phyloP scores from a whole-genome alignment of 768 basidiomycete genomes.

The Serendipita sp. region DNA sequence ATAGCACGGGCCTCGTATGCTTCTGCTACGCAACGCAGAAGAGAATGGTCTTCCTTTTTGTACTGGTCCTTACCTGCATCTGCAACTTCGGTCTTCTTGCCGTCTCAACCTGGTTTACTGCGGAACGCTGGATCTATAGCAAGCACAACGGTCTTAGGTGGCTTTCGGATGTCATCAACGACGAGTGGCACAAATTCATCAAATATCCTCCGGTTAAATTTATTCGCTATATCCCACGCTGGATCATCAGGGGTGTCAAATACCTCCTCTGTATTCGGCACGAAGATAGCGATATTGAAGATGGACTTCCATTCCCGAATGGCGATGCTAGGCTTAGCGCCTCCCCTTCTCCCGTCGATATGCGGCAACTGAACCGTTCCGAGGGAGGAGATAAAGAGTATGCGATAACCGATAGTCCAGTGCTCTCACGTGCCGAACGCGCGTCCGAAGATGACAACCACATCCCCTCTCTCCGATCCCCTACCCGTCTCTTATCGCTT shows the following conservation, averaged over 20 bases:
- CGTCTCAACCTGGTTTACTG: constrained; percentile 60
- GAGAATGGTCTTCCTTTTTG: constrained; percentile 46
- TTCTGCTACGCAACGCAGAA: constrained; percentile 25
- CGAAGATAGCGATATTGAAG: neutral
- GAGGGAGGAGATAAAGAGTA: neutral
- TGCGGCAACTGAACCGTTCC: neutral
- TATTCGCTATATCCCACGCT: neutral
- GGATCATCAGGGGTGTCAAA: neutral
- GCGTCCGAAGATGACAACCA: neutral
- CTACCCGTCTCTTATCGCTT: neutral
- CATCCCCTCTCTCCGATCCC: neutral
- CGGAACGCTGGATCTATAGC: constrained; percentile 48
- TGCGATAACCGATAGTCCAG: neutral
- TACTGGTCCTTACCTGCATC: constrained; percentile 60
- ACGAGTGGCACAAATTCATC: neutral
- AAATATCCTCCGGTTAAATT: neutral
- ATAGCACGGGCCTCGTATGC: neutral
- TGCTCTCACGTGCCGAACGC: neutral
- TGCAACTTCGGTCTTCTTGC: constrained; percentile 56
- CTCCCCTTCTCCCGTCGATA: neutral
- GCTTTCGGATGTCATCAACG: constrained; percentile 43
- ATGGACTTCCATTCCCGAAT: neutral
- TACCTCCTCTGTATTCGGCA: neutral
- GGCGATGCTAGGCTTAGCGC: neutral
- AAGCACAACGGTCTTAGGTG: constrained; percentile 52